These are phyloP conservation scores for Xylariaceae sp. DNA, from an alignment of 2,329 filamentous ascomycete species.

Conservation along the genomic window DNA sequence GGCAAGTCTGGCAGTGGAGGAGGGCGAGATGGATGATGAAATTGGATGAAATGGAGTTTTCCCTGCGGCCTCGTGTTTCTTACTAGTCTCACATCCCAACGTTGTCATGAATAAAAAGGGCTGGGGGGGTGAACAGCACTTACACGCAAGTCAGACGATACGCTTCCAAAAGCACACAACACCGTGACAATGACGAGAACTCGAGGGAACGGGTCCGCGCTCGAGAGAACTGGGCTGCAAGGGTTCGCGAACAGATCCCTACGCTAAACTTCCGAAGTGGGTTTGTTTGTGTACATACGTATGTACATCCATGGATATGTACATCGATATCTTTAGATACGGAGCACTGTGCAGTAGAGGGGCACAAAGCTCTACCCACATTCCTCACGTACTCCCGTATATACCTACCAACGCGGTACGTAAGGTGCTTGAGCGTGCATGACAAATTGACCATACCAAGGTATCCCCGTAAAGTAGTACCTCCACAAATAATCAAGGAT, in stretches of 20 bases:
- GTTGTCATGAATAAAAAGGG: background rate
- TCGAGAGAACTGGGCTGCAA: too few species aligned
- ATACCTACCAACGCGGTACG: too few species aligned
- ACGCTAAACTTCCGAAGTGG: constrained; percentile 15
- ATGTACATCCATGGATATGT: too few species aligned
- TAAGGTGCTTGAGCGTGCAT: background rate
- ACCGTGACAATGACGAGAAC: constrained; percentile 9
- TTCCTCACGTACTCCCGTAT: too few species aligned
- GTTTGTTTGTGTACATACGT: constrained; percentile 10
- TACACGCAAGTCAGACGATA: constrained; percentile 16
- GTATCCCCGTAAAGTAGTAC: too few species aligned
- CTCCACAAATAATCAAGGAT: too few species aligned
- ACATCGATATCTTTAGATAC: constrained; percentile 8
- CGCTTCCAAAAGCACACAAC: constrained; percentile 7
- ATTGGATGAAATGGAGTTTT: background rate
- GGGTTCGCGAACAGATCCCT: constrained; percentile 23
- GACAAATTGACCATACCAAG: too few species aligned
- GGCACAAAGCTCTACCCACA: too few species aligned
- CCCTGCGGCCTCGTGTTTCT: constrained; percentile 15
- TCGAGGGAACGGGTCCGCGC: constrained; percentile 9
- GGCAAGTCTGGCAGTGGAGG: background rate
- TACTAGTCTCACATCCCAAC: constrained; percentile 9
- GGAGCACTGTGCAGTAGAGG: background rate
- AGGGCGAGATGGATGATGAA: background rate
- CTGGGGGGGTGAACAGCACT: constrained; percentile 4